Percentiles rank a stretch among this genome's conserved stretches.
These are phyloP conservation scores for Zelopaecilomyces penicillatus DNA, from an alignment of 2,329 filamentous ascomycete species.

Conservation along the genomic window DNA sequence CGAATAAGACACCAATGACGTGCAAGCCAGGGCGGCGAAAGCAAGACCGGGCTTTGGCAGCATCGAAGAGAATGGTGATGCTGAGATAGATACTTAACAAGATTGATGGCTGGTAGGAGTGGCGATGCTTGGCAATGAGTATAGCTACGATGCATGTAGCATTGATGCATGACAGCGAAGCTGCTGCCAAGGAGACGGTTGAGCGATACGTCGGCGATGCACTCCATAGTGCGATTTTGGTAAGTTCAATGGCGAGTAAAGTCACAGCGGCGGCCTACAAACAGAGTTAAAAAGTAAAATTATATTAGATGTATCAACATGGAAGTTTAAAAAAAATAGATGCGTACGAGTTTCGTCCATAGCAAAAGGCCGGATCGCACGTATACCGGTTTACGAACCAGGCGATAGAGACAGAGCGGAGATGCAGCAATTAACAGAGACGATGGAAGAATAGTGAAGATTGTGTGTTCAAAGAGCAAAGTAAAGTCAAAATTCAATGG, in stretches of 20 bases:
- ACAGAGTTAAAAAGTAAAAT: neutral
- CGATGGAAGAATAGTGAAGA: conserved; percentile 11
- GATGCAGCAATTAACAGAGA: conserved; percentile 5
- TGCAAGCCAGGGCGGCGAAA: conserved; percentile 4
- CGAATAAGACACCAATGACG: conserved; percentile 22
- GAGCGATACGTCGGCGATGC: conserved; percentile 6
- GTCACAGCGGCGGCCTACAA: conserved; percentile 13
- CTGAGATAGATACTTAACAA: conserved; percentile 31
- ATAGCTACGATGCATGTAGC: conserved; percentile 16
- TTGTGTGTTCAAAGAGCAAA: conserved; percentile 12
- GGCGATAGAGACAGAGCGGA: conserved; percentile 2
- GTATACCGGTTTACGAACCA: conserved; percentile 6
- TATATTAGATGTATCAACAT: neutral
- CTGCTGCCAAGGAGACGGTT: conserved; percentile 17
- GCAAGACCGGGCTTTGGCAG: conserved; percentile 25
- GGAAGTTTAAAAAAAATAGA: neutral
- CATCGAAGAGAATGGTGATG: conserved; percentile 32
- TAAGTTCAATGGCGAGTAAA: conserved; percentile 20
- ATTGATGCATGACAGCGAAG: conserved; percentile 19
- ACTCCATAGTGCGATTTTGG: conserved; percentile 15
- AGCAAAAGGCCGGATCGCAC: conserved; percentile 7
- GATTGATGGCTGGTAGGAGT: conserved; percentile 29
- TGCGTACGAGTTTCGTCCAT: conserved; percentile 14
- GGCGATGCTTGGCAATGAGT: conserved; percentile 25
- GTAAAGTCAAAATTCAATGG: conserved; percentile 14